Conservation (phyloP, 306 rosid genomes). For the Quercus variabilis region DNA sequence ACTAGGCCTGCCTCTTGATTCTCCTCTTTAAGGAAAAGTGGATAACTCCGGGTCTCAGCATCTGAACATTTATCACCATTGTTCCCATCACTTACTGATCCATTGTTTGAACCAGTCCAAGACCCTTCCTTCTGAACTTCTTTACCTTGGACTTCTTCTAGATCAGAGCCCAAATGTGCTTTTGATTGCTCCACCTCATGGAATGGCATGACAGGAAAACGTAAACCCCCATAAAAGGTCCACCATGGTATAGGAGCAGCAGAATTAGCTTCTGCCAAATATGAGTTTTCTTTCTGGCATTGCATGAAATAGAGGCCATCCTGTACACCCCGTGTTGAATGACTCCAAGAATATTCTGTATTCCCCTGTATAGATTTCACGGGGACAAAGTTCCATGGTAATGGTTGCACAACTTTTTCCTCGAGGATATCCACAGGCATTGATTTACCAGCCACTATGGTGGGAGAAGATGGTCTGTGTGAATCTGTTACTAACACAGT, state of each 20-base stretch:
- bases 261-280: conserved; percentile 17
- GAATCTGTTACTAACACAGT: conserved; percentile 50
- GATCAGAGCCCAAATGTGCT: conserved; percentile 19
- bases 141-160: conserved; percentile 25
- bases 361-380: conserved; percentile 8
- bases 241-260: conserved; percentile 37
- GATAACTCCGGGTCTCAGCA: conserved; percentile 21
- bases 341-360: conserved; percentile 17
- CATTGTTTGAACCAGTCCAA: conserved; percentile 42
- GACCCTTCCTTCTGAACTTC: conserved; percentile 48
- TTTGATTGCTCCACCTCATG: conserved; percentile 15
- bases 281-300: conserved; percentile 29
- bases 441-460: conserved; percentile 21
- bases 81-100: conserved; percentile 35
- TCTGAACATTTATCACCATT: conserved; percentile 27
- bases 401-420: conserved; percentile 7
- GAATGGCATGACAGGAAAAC: conserved; percentile 23
- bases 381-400: neutral
- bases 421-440: conserved; percentile 1
- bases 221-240: conserved; percentile 23
- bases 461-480: conserved; percentile 26
- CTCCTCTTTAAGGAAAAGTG: neutral
- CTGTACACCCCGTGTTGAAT: conserved; percentile 5
- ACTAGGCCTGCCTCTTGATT: conserved; percentile 4
- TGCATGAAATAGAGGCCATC: conserved; percentile 24